phyloP scores from a whole-genome alignment of 192 early-diverging fungal species.

The Coemansia furcata region DNA sequence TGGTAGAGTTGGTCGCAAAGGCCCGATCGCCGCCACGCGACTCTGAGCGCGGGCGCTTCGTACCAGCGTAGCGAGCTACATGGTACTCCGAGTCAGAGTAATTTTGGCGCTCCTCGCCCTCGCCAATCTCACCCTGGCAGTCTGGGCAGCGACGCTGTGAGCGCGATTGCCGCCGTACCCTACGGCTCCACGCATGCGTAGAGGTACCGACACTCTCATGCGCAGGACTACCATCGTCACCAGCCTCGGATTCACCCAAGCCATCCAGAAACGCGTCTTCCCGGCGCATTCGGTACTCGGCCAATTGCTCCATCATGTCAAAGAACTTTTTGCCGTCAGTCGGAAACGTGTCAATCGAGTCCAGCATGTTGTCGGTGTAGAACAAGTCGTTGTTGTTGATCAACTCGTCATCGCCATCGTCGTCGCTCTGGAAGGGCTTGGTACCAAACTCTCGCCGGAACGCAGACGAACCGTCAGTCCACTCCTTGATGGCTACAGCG shows the following conservation, averaged over 20 bases:
- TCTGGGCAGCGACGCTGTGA: constrained; percentile 37
- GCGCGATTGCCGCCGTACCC: not conserved
- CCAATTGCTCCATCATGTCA: constrained; percentile 94
- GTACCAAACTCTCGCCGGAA: constrained; percentile 10
- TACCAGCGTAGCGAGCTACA: constrained; percentile 2
- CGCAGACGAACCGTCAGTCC: constrained; percentile 5
- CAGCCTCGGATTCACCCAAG: constrained; percentile 20
- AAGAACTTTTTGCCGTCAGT: constrained; percentile 95
- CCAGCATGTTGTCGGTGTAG: constrained; percentile 48
- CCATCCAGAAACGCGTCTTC: constrained; percentile 57
- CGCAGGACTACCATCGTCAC: constrained; percentile 51
- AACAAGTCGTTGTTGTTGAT: constrained; percentile 46
- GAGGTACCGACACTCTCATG: constrained; percentile 36
- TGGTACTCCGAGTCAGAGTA: constrained; percentile 19
- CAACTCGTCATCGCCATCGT: not conserved
- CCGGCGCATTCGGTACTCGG: constrained; percentile 83
- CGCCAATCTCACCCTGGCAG: constrained; percentile 47
- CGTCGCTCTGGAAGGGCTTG: constrained; percentile 5
- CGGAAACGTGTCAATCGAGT: constrained; percentile 40
- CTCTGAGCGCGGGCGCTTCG: constrained; percentile 31
- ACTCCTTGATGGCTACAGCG: constrained; percentile 11
- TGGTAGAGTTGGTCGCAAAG: not conserved
- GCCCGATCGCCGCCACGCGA: not conserved
- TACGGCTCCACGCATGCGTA: constrained; percentile 25
- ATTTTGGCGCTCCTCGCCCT: constrained; percentile 21